Base-by-base conservation (phyloP, 331 rosid genomes). In the Malus hybrid region DNA sequence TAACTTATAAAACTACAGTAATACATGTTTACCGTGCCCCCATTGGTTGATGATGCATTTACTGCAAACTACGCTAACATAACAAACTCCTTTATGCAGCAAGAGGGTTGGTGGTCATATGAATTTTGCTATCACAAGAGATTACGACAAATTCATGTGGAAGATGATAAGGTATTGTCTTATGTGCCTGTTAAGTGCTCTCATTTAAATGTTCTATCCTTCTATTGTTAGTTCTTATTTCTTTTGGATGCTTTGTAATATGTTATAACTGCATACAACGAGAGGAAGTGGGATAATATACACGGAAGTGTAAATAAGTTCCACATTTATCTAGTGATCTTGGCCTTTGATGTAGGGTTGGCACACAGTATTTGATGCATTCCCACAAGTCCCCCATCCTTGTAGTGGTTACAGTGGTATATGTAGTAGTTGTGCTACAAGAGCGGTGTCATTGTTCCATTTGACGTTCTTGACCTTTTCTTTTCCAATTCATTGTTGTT, bases 81-180 rank as follows among this genome's bases (percentile, higher is more conserved):
- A 67, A 15, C 24, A 34, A 65, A 56, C 69, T 80, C 42, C 73
- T 75, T 66, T 73, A 39, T 83, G 93, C 97, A 94, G 99, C 92
- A 89, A 87, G 99, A 92, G 82, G 97, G 97, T 73, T 94, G 99
- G 99, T 94, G 99, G 99, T 77, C 93, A 22, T 94, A 94, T 79
- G 99, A 94, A 79, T 94, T 94, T 84, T 94, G 99, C 87, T 90
- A 92, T 84, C 93, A 89, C 71, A 84, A 84, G 83, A 80, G 46
- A 68, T 76, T 92, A 82, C 82, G 90, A 60, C 99, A 94, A 83
- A 79, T 94, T 56, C 99, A 94, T 84, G 8, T 85, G 88, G 99
- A 92, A 78, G 91, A 94, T 56, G 96, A 90, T 0, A 86, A 90
- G 97, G 99, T 94, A 79, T 78, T 30, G 66, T 69, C 34, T 15